Conservation (phyloP, 495 filamentous ascomycete species). For the Penicillium flavigenum region DNA sequence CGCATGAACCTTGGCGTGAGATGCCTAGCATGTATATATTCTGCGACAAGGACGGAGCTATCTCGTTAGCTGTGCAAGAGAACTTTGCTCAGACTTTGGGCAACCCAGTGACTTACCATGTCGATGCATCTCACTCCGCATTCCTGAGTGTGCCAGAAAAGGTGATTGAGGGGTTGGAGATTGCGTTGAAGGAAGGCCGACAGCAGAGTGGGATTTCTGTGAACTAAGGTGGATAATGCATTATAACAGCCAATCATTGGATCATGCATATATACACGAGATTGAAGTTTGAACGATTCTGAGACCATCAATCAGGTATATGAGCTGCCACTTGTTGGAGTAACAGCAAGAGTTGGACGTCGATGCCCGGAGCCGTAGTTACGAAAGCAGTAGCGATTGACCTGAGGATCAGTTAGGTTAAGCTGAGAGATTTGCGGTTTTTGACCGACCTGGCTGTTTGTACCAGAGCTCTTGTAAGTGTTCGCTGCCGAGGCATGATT, state of each 20-base stretch:
- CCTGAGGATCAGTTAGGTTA: constrained; percentile 17
- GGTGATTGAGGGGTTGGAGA: constrained; percentile 19
- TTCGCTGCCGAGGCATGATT: constrained; percentile 16
- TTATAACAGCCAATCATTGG: too few species aligned
- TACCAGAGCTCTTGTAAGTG: constrained; percentile 35
- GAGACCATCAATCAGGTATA: not conserved
- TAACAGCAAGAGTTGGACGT: too few species aligned
- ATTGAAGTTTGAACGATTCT: too few species aligned
- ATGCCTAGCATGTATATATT: constrained; percentile 49
- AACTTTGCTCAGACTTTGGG: constrained; percentile 19
- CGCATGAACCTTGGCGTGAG: constrained; percentile 46
- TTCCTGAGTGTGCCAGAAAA: constrained; percentile 28
- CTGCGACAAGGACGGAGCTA: constrained; percentile 43
- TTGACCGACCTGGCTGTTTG: constrained; percentile 33
- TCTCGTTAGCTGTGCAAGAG: constrained; percentile 38
- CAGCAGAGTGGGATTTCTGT: constrained; percentile 1
- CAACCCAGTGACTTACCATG: constrained; percentile 14
- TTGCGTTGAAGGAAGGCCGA: constrained; percentile 12
- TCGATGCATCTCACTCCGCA: constrained; percentile 21
- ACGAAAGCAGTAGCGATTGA: constrained; percentile 43
- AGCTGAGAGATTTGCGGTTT: not conserved
- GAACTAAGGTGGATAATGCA: not conserved
- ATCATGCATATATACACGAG: too few species aligned
- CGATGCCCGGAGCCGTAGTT: too few species aligned
- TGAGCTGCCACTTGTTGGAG: constrained; percentile 27